phyloP scores from a whole-genome alignment of 2,329 filamentous ascomycete genomes.

The Aschersonia sp. region DNA sequence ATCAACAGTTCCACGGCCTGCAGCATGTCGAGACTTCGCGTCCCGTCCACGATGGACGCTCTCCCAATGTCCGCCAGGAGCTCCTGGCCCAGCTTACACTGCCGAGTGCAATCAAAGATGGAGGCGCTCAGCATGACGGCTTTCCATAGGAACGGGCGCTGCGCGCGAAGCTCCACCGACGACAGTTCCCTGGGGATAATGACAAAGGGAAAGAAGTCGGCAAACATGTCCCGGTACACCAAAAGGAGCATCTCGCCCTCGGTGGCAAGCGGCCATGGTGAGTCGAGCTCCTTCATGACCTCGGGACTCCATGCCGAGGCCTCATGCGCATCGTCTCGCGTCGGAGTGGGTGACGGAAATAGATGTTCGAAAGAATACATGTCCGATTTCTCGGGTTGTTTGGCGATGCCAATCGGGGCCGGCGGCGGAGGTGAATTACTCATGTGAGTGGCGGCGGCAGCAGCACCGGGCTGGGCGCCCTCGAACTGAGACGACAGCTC shows the following conservation, averaged over 20 bases:
- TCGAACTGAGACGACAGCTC: constrained; percentile 32
- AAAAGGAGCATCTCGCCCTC: constrained; percentile 26
- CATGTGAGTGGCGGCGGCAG: constrained; percentile 2
- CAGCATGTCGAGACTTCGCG: constrained; percentile 29
- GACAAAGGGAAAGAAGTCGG: constrained; percentile 29
- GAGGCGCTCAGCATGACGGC: constrained; percentile 29
- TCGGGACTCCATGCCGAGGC: constrained; percentile 9
- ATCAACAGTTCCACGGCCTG: constrained; percentile 30
- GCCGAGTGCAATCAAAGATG: constrained; percentile 27
- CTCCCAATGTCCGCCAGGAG: constrained; percentile 27
- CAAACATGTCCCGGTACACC: constrained; percentile 18
- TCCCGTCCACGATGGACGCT: constrained; percentile 24
- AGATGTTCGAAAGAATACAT: constrained; percentile 18
- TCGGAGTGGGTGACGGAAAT: constrained; percentile 16
- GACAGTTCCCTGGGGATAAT: constrained; percentile 21
- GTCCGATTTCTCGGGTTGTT: constrained; percentile 8
- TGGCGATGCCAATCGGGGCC: constrained; percentile 3
- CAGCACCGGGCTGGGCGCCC: constrained; percentile 8
- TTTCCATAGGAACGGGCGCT: constrained; percentile 33
- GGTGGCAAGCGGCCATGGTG: constrained; percentile 24
- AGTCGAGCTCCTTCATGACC: constrained; percentile 11
- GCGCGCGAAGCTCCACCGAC: constrained; percentile 19
- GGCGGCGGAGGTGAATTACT: constrained; percentile 3
- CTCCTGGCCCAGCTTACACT: constrained; percentile 27
- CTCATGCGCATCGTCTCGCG: constrained; percentile 9